A percentile compares a stretch with the other conserved stretches of the same genome.
These are phyloP conservation scores for Corynascus novoguineensis DNA, from an alignment of 495 filamentous ascomycete species.

Conservation along the genomic window DNA sequence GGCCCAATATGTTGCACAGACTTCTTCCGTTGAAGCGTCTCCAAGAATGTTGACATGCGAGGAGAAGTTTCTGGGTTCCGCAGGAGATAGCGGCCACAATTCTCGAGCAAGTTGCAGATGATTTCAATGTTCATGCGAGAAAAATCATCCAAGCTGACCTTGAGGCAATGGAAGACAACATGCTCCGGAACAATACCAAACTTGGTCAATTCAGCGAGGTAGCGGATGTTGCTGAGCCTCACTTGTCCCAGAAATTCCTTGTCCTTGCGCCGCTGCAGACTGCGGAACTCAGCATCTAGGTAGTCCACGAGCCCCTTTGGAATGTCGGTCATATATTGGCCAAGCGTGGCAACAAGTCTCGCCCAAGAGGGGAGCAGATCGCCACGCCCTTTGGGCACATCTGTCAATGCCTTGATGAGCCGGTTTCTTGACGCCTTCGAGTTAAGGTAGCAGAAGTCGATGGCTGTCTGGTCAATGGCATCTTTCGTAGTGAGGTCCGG, in stretches of 20 bases:
- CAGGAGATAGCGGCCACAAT: constrained; percentile 90
- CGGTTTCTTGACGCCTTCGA: constrained; percentile 96
- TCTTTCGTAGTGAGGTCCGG: constrained; percentile 90
- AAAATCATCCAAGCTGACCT: constrained; percentile 95
- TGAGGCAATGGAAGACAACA: constrained; percentile 97
- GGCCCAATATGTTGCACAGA: constrained; percentile 89
- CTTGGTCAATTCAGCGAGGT: constrained; percentile 94
- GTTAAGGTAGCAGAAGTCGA: constrained; percentile 97
- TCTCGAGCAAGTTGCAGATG: constrained; percentile 93
- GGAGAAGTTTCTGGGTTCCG: constrained; percentile 91
- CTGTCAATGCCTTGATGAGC: constrained; percentile 85
- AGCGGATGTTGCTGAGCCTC: constrained; percentile 89
- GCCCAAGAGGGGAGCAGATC: constrained; percentile 91
- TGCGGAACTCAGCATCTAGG: constrained; percentile 94
- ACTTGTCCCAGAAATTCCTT: constrained; percentile 97
- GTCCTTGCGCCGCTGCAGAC: constrained; percentile 93
- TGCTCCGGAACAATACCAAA: constrained; percentile 98
- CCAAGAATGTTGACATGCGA: constrained; percentile 86
- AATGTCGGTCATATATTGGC: constrained; percentile 88
- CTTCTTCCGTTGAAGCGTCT: constrained; percentile 95
- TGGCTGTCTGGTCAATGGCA: constrained; percentile 79
- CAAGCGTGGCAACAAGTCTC: constrained; percentile 87
- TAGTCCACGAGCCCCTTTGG: constrained; percentile 88
- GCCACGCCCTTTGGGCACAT: constrained; percentile 86
- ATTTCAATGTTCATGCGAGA: constrained; percentile 99